Conservation (phyloP, 768 basidiomycete genomes). For the Panaeolus papilionaceus region DNA sequence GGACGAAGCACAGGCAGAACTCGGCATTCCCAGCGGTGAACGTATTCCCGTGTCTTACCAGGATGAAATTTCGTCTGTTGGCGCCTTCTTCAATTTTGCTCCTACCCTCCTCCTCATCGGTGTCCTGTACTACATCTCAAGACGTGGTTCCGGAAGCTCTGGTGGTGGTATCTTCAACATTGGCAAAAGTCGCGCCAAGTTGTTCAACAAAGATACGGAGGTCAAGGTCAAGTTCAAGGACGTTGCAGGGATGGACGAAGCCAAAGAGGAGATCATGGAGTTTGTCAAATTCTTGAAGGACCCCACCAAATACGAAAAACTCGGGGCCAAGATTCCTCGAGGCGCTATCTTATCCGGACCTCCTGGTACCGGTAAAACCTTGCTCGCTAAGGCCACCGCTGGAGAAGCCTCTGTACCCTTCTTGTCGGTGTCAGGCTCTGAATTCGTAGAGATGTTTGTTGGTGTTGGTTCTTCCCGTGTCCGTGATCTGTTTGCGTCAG, state of each 20-base stretch:
- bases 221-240: slow-evolving; percentile 94
- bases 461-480: slow-evolving; percentile 98
- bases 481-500: slow-evolving; percentile 95
- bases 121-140: slow-evolving; percentile 87
- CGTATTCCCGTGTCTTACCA: slow-evolving; percentile 97
- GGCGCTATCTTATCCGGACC: slow-evolving; percentile 95
- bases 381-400: slow-evolving; percentile 97
- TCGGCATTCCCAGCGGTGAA: slow-evolving; percentile 90
- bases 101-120: slow-evolving; percentile 95
- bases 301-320: slow-evolving; percentile 90
- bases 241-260: slow-evolving; percentile 99
- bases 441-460: slow-evolving; percentile 99
- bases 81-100: slow-evolving; percentile 86
- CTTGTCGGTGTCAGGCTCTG: slow-evolving; percentile 97
- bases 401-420: slow-evolving; percentile 98
- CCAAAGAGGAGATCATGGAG: slow-evolving; percentile 99
- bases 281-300: slow-evolving; percentile 99
- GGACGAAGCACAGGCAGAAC: slow-evolving; percentile 90
- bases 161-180: slow-evolving; percentile 96
- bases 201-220: slow-evolving; percentile 97
- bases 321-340: slow-evolving; percentile 97
- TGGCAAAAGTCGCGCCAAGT: slow-evolving; percentile 91
- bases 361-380: slow-evolving; percentile 97
- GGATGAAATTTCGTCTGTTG: slow-evolving; percentile 88
- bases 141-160: slow-evolving; percentile 68